phyloP scores from a whole-genome alignment of 768 basidiomycete species.

The Amanita rimosa region DNA sequence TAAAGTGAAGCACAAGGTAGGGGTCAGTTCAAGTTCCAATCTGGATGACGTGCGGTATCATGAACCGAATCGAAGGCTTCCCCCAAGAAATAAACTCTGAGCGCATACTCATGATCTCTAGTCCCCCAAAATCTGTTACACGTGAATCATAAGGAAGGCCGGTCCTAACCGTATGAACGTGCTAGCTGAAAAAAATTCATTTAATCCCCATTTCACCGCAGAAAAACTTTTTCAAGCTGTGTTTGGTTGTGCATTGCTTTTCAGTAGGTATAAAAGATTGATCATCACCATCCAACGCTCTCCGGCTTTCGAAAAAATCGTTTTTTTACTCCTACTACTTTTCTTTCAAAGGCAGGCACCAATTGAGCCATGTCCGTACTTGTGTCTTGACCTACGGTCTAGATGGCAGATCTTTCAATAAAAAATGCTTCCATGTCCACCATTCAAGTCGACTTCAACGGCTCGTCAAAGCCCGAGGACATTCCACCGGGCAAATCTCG shows the following conservation, averaged over 20 bases:
- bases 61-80: neutral
- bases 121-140: neutral
- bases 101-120: neutral
- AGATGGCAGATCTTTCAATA: neutral
- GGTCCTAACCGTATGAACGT: neutral
- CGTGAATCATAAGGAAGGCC: neutral
- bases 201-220: neutral
- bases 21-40: neutral
- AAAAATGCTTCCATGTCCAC: neutral
- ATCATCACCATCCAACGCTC: neutral
- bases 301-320: neutral
- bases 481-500: neutral
- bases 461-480: neutral
- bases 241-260: neutral
- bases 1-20: neutral
- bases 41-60: neutral
- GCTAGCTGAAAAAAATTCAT: neutral
- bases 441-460: neutral
- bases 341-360: neutral
- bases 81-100: neutral
- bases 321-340: neutral
- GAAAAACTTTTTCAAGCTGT: neutral
- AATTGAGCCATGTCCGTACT: neutral
- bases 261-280: neutral
- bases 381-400: neutral